Percentiles rank a stretch among this genome's conserved stretches.
These are phyloP conservation scores for Fusarium humuli DNA, from an alignment of 2,329 filamentous ascomycete species.

Conservation along the genomic window DNA sequence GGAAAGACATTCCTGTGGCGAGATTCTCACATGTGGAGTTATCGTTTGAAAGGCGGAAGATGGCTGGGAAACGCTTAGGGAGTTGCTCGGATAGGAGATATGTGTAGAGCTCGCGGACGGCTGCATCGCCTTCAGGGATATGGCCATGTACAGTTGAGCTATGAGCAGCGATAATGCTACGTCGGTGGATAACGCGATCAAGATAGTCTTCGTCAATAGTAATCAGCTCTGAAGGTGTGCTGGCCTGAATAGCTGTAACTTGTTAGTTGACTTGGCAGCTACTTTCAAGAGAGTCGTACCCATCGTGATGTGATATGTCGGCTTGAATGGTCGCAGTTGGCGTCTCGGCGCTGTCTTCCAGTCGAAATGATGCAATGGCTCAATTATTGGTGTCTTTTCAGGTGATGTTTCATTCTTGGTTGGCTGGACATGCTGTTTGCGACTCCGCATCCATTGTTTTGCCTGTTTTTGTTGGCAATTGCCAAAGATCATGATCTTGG, in stretches of 20 bases:
- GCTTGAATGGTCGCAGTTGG: conserved; percentile 24
- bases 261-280: rapidly evolving
- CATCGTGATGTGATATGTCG: conserved; percentile 37
- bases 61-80: conserved; percentile 60
- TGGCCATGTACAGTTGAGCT: conserved; percentile 56
- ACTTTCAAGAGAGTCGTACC: not conserved
- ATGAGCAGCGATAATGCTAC: conserved; percentile 50
- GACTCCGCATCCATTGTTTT: conserved; percentile 37
- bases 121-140: conserved; percentile 53
- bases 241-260: conserved; percentile 55
- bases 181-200: conserved; percentile 56
- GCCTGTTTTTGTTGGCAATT: conserved; percentile 5
- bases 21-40: conserved; percentile 54
- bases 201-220: conserved; percentile 64
- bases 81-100: conserved; percentile 62
- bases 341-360: conserved; percentile 22
- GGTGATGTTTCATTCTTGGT: not conserved
- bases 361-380: conserved; percentile 26
- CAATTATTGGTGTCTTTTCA: conserved; percentile 13
- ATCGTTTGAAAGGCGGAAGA: conserved; percentile 57
- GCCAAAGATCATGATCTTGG: not conserved
- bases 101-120: conserved; percentile 62
- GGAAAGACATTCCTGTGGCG: conserved; percentile 51
- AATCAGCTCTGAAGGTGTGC: conserved; percentile 62
- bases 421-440: conserved; percentile 14